Evolutionary conservation across 768 basidiomycete species (phyloP), one percentile per base, ranked within the genome.

Genomic region (Tylopilus sp.): DNA sequence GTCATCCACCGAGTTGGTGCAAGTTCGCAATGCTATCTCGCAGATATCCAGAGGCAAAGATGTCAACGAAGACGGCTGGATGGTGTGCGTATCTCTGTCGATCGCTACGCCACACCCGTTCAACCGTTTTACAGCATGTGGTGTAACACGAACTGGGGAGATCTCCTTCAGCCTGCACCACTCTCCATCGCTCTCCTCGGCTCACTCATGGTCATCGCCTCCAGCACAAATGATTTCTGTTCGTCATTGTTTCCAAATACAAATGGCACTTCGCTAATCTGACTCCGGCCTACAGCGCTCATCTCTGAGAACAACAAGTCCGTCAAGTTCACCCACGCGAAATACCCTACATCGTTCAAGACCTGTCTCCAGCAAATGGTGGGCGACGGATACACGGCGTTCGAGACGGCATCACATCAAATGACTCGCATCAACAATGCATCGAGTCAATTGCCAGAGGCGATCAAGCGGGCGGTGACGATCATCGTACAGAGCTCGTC

Each of bases 301-400:
- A 17, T 56, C 24, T 50, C 58, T 6, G 59, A 51, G n/a, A 41
- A 45, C 40, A 53, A 45, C 40, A 57, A 44, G 21, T 31, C 40
- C 14, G 10, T 21, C 31, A 56, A 38, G 46, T 56, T 61, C 25
- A 50, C 46, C 5, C 40, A 61, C 12, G 58, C 58, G 26, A 61
- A 61, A 31, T 54, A 60, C 30, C 60, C 59, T 6, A 60, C 53
- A 28, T 61, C 60, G 31, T 61, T 61, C 50, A 61, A 61, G 52
- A 54, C 60, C 11, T 61, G 55, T 34, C 59, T 61, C 31, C 60
- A 61, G 31, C 60, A 61, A 49, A 61, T 61, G 59, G 59, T 61
- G 1, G 60, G 60, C 8, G 58, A 61, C 13, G 60, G 60, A 6
- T 61, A 61, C n/a, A 61, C 22, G 26, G 60, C 59, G 29, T 61